Conservation (phyloP, 2,329 filamentous ascomycete genomes). For the Ophiostoma tasmaniense region DNA sequence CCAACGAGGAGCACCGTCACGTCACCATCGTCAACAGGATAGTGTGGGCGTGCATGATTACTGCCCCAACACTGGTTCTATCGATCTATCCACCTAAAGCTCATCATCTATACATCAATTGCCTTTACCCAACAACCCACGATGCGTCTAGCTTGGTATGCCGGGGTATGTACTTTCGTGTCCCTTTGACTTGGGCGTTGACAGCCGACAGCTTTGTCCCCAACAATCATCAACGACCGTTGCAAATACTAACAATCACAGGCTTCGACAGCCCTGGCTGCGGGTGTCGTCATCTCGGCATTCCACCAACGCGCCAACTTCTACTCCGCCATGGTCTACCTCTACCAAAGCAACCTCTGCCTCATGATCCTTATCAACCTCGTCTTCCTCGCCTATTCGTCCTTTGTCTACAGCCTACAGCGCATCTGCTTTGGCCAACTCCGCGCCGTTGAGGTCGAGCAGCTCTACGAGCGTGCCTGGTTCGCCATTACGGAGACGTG, state of each 20-base stretch:
- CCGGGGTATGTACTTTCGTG: slow-evolving; percentile 40
- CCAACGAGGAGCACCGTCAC: slow-evolving; percentile 4
- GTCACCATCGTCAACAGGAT: not conserved
- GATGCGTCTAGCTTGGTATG: slow-evolving; percentile 54
- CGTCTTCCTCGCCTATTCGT: slow-evolving; percentile 69
- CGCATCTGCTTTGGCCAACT: slow-evolving; percentile 83
- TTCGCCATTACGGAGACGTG: slow-evolving; percentile 96
- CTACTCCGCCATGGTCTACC: slow-evolving; percentile 94
- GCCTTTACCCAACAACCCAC: not conserved
- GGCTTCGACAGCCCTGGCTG: slow-evolving; percentile 77
- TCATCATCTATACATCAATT: not conserved
- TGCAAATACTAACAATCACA: slow-evolving; percentile 27
- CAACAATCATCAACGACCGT: not conserved
- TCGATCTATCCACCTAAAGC: not conserved
- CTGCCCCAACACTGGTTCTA: not conserved
- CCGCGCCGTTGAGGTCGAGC: slow-evolving; percentile 89
- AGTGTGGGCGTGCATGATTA: not conserved
- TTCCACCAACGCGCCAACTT: slow-evolving; percentile 96
- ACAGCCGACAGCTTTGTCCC: not conserved
- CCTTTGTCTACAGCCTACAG: slow-evolving; percentile 78
- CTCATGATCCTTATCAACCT: slow-evolving; percentile 91
- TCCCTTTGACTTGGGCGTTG: not conserved
- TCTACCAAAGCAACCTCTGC: slow-evolving; percentile 92
- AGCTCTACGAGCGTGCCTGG: slow-evolving; percentile 96
- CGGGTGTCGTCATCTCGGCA: slow-evolving; percentile 75